Evolutionary conservation across 1,284 basidiomycete genomes (phyloP), one percentile per base, ranked within the genome.

Genomic region (Caloboletus inedulis): DNA sequence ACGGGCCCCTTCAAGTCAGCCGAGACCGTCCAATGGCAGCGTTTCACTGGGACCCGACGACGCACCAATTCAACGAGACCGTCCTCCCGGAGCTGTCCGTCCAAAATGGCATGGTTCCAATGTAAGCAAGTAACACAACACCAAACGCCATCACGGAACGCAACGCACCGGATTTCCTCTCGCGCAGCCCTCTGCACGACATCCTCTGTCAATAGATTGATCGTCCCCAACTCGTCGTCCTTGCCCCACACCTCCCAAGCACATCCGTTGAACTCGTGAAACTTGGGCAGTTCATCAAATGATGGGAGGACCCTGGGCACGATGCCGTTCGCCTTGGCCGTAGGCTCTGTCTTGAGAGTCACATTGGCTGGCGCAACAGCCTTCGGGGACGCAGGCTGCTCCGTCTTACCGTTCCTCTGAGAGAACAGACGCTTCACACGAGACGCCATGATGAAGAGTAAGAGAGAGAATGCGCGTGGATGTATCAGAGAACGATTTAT

Each of bases 201-300:
- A 8, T 80, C 77, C 18, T 81, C 78, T 3, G 87, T 88, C 48
- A 89, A 69, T 39, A 89, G 56, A 65, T 89, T 89, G 47, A 89
- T 71, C 2, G 85, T 89, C 6, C 87, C 87, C 12, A 89, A 72
- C 61, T 88, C 74, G 58, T 89, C 87, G 19, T 82, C 78, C 36
- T 75, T 68, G 19, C 86, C 86, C 85, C 86, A 89, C 4, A 89
- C 76, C 2, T 73, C 74, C 87, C 87, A 89, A 1, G 87, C 87
- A 57, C 84, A 87, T 8, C 84, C 85, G 8, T 72, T 64, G 53
- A 80, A 74, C 45, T 82, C 72, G 54, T 81, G 76, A 68, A 79
- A 86, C 27, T 63, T 59, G 13, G 85, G 83, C 1, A 87, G 71
- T 54, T 86, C 79, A 60, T 86, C 82, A 59, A 80, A 87, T 4